These are phyloP conservation scores for Polytrichum formosum DNA, from an alignment of 225 moss, liverwort and hornwort species.

Conservation along the genomic window DNA sequence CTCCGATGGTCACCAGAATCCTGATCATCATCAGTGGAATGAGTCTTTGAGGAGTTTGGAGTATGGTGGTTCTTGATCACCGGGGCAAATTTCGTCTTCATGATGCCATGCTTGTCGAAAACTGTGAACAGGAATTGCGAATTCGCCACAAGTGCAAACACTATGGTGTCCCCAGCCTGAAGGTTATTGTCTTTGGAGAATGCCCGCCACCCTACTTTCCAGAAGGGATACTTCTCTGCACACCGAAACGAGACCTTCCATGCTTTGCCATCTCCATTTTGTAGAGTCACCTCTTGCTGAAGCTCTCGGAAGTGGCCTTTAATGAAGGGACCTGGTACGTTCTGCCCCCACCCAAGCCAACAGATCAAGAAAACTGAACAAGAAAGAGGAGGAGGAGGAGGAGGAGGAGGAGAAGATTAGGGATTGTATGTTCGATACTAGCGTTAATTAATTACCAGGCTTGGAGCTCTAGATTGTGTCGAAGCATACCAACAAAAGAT, in stretches of 20 bases:
- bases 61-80: not conserved
- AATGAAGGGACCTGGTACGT: conserved; percentile 31
- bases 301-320: conserved; percentile 32
- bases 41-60: too few relatives aligned
- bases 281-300: conserved; percentile 12
- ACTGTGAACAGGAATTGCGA: conserved; percentile 32
- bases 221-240: not conserved
- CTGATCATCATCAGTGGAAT: too few relatives aligned
- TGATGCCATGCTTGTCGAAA: conserved; percentile 29
- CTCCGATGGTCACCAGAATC: too few relatives aligned
- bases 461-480: too few relatives aligned
- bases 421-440: not conserved
- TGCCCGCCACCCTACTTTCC: conserved; percentile 32
- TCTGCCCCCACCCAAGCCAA: conserved; percentile 8
- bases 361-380: not conserved
- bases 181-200: conserved; percentile 17
- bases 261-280: conserved; percentile 11
- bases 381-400: too few relatives aligned
- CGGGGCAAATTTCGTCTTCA: not conserved
- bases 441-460: not conserved
- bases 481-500: too few relatives aligned
- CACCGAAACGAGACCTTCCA: conserved; percentile 29
- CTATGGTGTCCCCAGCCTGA: conserved; percentile 22
- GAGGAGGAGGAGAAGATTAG: not conserved
- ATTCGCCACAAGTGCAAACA: conserved; percentile 24